Conservation (phyloP, 2,329 filamentous ascomycete species). For the Akanthomyces uredinophilus region DNA sequence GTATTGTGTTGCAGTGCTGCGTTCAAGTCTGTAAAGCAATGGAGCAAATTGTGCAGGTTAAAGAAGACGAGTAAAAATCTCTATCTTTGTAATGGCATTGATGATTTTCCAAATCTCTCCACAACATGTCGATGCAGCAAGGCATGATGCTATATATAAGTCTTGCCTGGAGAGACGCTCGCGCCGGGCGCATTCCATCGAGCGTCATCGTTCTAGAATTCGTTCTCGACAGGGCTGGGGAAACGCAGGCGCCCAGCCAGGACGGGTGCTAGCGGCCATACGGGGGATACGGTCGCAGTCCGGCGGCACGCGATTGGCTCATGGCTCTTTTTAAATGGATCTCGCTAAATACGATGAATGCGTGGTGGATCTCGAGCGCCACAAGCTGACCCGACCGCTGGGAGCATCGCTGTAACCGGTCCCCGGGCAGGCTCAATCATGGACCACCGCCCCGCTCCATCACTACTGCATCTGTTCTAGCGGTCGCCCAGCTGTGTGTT, state of each 20-base stretch:
- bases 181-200: background rate
- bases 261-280: background rate
- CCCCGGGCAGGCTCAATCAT: background rate
- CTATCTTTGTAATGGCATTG: background rate
- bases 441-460: background rate
- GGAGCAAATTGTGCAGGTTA: background rate
- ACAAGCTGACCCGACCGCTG: background rate
- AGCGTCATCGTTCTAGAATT: slow-evolving; percentile 5
- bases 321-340: background rate
- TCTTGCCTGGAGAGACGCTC: background rate
- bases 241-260: background rate
- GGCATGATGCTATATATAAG: slow-evolving; percentile 1
- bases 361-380: background rate
- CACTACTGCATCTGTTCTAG: background rate
- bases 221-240: background rate
- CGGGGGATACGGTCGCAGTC: slow-evolving; percentile 4
- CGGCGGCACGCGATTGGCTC: background rate
- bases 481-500: background rate
- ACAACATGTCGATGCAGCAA: background rate
- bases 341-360: slow-evolving; percentile 15
- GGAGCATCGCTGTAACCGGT: background rate
- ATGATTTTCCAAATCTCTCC: background rate
- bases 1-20: background rate
- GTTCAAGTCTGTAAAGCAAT: background rate
- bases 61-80: background rate